Evolutionary conservation across 2,329 filamentous ascomycete genomes (phyloP).

Genomic region (Ascochyta lentis): DNA sequence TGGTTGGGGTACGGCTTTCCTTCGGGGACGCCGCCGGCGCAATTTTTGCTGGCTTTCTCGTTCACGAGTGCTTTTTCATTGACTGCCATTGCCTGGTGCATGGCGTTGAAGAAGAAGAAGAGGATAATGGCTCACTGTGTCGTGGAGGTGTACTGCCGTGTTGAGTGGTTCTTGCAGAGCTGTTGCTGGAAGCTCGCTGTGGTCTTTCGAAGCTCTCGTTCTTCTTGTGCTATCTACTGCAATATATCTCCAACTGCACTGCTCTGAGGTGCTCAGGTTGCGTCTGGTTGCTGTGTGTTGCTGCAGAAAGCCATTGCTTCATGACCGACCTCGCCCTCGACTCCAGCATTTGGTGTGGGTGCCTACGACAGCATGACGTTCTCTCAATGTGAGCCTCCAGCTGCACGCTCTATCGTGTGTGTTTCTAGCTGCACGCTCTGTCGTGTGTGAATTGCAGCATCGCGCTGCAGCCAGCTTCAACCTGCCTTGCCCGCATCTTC

Average conservation of each 20-base stretch:
- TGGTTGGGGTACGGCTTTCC: slow-evolving; percentile 39
- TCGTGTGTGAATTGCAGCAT: neutral
- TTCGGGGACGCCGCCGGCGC: slow-evolving; percentile 43
- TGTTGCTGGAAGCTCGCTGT: neutral
- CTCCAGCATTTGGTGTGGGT: neutral
- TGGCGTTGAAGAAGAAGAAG: too few species aligned
- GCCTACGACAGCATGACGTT: neutral
- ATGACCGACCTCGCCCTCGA: neutral
- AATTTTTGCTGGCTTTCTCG: slow-evolving; percentile 33
- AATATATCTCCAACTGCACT: neutral
- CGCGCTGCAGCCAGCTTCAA: neutral
- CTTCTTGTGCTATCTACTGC: neutral
- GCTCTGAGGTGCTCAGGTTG: neutral
- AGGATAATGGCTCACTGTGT: neutral
- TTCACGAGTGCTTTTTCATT: too few species aligned
- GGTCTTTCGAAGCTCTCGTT: neutral
- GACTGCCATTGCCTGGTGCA: too few species aligned
- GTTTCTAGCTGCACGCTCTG: neutral
- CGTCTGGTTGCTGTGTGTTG: neutral
- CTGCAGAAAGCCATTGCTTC: neutral
- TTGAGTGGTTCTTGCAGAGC: neutral
- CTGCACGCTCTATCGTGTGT: neutral
- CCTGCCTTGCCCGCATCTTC: slow-evolving; percentile 5
- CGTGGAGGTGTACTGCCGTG: neutral
- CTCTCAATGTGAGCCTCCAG: neutral